phyloP scores from a whole-genome alignment of 176 grass and related monocot species.

The Hyparrhenia diplandra region DNA sequence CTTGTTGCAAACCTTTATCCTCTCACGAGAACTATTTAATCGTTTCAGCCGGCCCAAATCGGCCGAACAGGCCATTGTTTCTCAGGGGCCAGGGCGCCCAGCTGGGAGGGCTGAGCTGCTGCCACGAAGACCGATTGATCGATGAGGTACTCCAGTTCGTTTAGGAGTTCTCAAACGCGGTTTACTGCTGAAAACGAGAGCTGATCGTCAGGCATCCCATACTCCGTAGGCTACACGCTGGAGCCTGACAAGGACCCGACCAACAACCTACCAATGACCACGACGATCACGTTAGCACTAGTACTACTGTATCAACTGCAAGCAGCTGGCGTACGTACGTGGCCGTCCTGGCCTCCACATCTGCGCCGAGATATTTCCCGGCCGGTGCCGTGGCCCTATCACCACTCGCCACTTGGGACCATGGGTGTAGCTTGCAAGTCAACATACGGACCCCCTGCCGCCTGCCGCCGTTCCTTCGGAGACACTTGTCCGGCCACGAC shows the following conservation, averaged over 20 bases:
- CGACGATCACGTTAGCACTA: background rate
- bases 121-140: background rate
- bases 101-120: background rate
- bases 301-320: background rate
- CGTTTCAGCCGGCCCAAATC: no score
- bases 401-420: slow-evolving; percentile 8
- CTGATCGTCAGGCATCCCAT: no score
- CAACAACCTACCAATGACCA: background rate
- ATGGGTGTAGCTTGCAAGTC: slow-evolving; percentile 7
- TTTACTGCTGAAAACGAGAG: slow-evolving; percentile 22
- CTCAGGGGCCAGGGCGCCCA: background rate
- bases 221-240: background rate
- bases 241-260: no score
- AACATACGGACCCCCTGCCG: background rate
- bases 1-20: no score
- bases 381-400: slow-evolving; percentile 21
- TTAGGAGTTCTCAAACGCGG: background rate
- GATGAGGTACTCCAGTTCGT: background rate
- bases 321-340: background rate
- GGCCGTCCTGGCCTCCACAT: slow-evolving; percentile 21
- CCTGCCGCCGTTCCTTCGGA: background rate
- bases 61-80: no score
- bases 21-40: no score
- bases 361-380: slow-evolving; percentile 16
- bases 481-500: slow-evolving; percentile 38